Conservation (phyloP, 2,329 filamentous ascomycete genomes). For the Arthrinium phaeospermum region DNA sequence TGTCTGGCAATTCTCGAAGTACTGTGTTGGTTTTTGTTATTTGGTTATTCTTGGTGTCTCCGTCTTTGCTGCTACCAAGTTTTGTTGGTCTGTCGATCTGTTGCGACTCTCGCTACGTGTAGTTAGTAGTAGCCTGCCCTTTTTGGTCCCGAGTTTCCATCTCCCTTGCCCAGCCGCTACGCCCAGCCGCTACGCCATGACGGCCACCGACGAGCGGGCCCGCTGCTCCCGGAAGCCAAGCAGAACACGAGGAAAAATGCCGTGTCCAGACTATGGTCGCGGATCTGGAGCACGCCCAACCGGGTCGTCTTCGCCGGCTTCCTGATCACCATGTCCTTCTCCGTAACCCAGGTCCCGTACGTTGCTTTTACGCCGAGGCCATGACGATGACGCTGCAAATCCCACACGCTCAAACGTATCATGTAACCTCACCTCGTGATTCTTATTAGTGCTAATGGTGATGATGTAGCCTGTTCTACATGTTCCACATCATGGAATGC, state of each 20-base stretch:
- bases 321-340: slow-evolving; percentile 38
- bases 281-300: slow-evolving; percentile 28
- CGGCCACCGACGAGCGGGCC: slow-evolving; percentile 17
- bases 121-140: no score
- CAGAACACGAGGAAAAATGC: background rate
- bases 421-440: background rate
- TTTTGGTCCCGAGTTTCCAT: background rate
- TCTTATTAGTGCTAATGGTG: slow-evolving; percentile 2
- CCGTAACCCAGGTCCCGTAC: slow-evolving; percentile 40
- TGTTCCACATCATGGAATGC: slow-evolving; percentile 75
- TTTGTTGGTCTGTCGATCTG: background rate
- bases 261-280: slow-evolving; percentile 10
- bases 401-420: background rate
- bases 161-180: background rate
- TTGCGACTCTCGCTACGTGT: background rate
- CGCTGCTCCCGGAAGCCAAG: slow-evolving; percentile 10
- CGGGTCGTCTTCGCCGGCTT: slow-evolving; percentile 40
- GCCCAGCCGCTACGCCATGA: slow-evolving; percentile 1
- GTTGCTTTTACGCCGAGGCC: slow-evolving; percentile 13
- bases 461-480: slow-evolving; percentile 57
- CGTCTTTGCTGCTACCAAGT: background rate
- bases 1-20: background rate
- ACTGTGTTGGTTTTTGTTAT: background rate
- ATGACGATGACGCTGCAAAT: background rate
- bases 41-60: background rate